Percentiles rank a stretch among this genome's conserved stretches.
These are phyloP conservation scores for Tolypocladium tundrense DNA, from an alignment of 2,329 filamentous ascomycete species.

Conservation along the genomic window DNA sequence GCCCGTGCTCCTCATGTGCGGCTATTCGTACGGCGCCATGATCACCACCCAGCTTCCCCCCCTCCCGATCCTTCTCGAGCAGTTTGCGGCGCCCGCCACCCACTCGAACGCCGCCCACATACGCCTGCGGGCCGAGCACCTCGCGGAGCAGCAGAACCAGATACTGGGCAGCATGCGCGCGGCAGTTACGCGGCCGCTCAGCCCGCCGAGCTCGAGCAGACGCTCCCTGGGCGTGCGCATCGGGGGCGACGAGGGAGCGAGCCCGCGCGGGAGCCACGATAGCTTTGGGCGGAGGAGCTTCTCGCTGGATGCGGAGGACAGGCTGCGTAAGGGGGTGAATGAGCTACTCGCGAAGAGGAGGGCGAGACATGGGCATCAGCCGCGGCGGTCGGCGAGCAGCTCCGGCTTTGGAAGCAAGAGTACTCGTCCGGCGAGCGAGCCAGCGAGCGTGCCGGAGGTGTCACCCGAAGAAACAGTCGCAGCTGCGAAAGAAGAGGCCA, in stretches of 20 bases:
- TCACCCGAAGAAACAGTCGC: not conserved
- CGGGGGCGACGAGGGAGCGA: constrained; percentile 37
- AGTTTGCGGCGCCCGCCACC: constrained; percentile 42
- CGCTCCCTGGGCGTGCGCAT: constrained; percentile 31
- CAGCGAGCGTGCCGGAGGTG: not conserved
- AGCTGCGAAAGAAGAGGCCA: constrained; percentile 2
- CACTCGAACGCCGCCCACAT: constrained; percentile 59
- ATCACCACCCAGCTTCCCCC: constrained; percentile 65
- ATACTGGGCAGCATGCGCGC: constrained; percentile 28
- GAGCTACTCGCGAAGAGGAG: constrained; percentile 34
- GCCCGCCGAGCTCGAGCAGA: constrained; percentile 11
- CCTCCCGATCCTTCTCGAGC: constrained; percentile 44
- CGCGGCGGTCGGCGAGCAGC: not conserved
- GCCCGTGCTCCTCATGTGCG: constrained; percentile 51
- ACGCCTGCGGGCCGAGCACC: constrained; percentile 54
- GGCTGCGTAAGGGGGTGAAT: constrained; percentile 34
- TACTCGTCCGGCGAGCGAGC: not conserved
- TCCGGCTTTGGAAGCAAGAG: not conserved
- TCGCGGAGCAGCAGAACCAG: constrained; percentile 53
- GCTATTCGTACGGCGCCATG: constrained; percentile 87
- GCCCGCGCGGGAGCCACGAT: constrained; percentile 28
- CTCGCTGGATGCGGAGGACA: constrained; percentile 35
- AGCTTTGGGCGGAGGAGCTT: constrained; percentile 19
- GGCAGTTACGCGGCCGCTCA: constrained; percentile 16
- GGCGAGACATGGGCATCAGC: constrained; percentile 6